Evolutionary conservation across 2,329 filamentous ascomycete species (phyloP).

Genomic region (Ophiostoma sp.): DNA sequence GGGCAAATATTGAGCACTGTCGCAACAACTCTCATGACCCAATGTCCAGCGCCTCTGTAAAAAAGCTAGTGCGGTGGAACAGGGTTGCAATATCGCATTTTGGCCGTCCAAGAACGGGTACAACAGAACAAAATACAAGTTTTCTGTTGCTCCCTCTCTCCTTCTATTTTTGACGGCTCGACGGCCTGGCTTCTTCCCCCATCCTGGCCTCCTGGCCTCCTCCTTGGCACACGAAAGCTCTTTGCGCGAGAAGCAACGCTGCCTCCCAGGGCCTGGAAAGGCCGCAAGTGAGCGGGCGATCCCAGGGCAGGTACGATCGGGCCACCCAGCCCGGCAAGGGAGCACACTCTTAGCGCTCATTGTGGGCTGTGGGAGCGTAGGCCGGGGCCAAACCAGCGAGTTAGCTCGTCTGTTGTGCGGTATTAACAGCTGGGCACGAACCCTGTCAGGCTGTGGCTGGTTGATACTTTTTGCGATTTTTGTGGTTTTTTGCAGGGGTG

Average conservation of each 20-base stretch:
- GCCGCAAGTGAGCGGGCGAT: constrained; percentile 5
- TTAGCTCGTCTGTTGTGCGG: constrained; percentile 5
- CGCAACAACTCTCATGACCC: background rate
- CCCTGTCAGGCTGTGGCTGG: constrained; percentile 22
- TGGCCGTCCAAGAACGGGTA: background rate
- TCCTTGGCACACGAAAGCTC: background rate
- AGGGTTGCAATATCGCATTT: constrained; percentile 12
- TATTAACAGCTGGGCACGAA: constrained; percentile 13
- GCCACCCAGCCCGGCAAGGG: background rate
- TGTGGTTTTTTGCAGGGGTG: background rate
- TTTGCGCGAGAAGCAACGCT: constrained; percentile 9
- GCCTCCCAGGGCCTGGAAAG: background rate
- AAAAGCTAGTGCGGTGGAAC: constrained; percentile 4
- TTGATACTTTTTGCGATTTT: background rate
- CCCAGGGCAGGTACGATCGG: constrained; percentile 13
- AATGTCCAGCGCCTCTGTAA: background rate
- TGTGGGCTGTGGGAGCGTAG: background rate
- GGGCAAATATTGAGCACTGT: background rate
- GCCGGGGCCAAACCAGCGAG: background rate
- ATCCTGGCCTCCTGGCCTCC: too few species aligned
- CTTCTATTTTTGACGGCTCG: background rate
- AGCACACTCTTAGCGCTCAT: background rate
- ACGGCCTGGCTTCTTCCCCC: background rate
- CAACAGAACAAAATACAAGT: constrained; percentile 16
- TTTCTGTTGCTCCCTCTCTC: background rate